Conservation (phyloP, 75 land plant species). For the Larix kaempferi region DNA sequence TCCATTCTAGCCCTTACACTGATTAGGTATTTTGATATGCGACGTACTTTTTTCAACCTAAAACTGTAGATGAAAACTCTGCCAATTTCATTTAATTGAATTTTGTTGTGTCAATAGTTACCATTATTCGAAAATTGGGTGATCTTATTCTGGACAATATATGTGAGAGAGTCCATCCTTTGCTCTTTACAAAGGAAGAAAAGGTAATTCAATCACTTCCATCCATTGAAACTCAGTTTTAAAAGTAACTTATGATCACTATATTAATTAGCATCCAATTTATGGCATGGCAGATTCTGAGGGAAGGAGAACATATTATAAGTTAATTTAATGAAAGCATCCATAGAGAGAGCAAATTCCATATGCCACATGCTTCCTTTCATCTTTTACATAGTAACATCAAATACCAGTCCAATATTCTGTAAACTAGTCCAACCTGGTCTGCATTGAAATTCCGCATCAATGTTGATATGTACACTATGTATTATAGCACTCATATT, state of each 20-base stretch:
- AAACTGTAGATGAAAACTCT: background rate
- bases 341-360: too few relatives aligned
- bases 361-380: too few relatives aligned
- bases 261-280: too few relatives aligned
- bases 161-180: slow-evolving; percentile 78
- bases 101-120: slow-evolving; percentile 36
- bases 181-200: slow-evolving; percentile 80
- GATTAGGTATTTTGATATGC: slow-evolving; percentile 40
- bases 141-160: slow-evolving; percentile 90
- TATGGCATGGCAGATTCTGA: slow-evolving; percentile 40
- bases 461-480: too few relatives aligned
- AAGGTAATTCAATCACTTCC: slow-evolving; percentile 39
- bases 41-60: background rate
- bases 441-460: too few relatives aligned
- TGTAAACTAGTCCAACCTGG: too few relatives aligned
- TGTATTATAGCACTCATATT: too few relatives aligned
- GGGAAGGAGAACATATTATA: slow-evolving; percentile 56
- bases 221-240: too few relatives aligned
- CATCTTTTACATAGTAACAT: too few relatives aligned
- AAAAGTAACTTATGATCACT: too few relatives aligned
- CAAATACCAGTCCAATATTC: too few relatives aligned
- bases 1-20: slow-evolving; percentile 49
- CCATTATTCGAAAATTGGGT: slow-evolving; percentile 83
- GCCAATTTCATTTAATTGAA: background rate
- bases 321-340: too few relatives aligned